These are phyloP conservation scores for Mucor sp. DNA, from an alignment of 371 early-diverging fungal species.

Conservation along the genomic window DNA sequence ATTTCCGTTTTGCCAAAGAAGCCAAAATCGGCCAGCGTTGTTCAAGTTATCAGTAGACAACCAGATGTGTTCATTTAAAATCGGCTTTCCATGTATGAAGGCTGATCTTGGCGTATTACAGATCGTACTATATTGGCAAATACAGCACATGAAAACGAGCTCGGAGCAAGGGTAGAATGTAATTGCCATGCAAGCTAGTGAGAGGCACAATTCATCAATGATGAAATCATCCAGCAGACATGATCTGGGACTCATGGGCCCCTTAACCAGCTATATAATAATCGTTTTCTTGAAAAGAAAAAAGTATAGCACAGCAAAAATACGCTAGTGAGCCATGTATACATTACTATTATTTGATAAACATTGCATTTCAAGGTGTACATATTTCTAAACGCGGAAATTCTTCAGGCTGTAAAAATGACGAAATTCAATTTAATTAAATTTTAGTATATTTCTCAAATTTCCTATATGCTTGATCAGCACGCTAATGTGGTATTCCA, in stretches of 20 bases:
- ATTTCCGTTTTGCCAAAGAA: not conserved
- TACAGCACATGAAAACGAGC: not conserved
- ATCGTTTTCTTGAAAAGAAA: too few relatives aligned
- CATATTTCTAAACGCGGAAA: not conserved
- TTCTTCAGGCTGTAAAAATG: not conserved
- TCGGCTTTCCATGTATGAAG: not conserved
- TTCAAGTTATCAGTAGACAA: not conserved
- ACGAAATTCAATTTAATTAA: not conserved
- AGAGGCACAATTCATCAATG: not conserved
- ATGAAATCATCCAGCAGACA: not conserved
- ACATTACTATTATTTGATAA: not conserved
- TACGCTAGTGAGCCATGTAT: not conserved
- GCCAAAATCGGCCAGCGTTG: not conserved
- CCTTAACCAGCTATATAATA: not conserved
- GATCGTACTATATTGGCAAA: too few relatives aligned
- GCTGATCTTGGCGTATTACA: too few relatives aligned
- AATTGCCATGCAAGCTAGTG: not conserved
- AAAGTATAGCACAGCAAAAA: not conserved
- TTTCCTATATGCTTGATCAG: not conserved
- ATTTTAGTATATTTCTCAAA: not conserved
- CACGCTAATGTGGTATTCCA: slow-evolving; percentile 6
- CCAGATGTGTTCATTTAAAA: not conserved
- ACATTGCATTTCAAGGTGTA: not conserved
- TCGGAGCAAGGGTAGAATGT: not conserved
- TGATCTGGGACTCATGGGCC: not conserved